Base-by-base conservation (phyloP, 2,329 filamentous ascomycete genomes). In the Metarhizium album region DNA sequence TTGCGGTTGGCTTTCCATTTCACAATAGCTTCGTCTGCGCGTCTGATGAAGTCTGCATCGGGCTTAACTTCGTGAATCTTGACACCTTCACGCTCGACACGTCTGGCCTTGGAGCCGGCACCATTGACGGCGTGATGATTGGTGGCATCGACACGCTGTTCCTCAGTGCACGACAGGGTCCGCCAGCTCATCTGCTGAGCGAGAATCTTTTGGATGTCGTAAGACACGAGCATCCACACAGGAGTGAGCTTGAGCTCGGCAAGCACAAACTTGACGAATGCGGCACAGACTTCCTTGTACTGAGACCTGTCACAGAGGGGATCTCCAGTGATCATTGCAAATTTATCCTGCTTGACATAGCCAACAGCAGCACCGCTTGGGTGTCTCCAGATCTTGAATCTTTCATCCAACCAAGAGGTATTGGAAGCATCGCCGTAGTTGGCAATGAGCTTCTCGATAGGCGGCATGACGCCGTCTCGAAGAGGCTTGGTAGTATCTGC, bases 381-480 rank as follows among this genome's bases (percentile, higher is more conserved):
- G 62, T 95, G 88, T 29, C 90, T 83, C 88, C 89, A 96, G 52
- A 95, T 83, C 62, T 87, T 78, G 65, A 90, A 95, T 6, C 89
- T 83, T 6, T 90, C 86, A 64, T 96, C 90, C 7, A 93, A 79
- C 89, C 90, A 96, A 0, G 89, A 93, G 0, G 90, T 96, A 62
- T 95, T 94, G 46, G 89, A 90, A 2, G 90, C 89, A 67, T 96
- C 90, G 55, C 90, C 90, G 59, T 96, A 96, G 67, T 96, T 96
- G 62, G 89, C 89, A 65, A 96, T 90, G 42, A 96, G 82, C 63
- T 95, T 86, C 64, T 90, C 87, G 4, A 96, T 65, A 0, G 87
- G 76, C 48, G 90, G 90, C 49, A 86, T 72, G 47, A 83, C 74
- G 62, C 71, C 74, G 51, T 68, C 74, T 57, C 68, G 57, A 11